phyloP scores from a whole-genome alignment of 108 stramenopile genomes.

The Mediolabrus comicus region DNA sequence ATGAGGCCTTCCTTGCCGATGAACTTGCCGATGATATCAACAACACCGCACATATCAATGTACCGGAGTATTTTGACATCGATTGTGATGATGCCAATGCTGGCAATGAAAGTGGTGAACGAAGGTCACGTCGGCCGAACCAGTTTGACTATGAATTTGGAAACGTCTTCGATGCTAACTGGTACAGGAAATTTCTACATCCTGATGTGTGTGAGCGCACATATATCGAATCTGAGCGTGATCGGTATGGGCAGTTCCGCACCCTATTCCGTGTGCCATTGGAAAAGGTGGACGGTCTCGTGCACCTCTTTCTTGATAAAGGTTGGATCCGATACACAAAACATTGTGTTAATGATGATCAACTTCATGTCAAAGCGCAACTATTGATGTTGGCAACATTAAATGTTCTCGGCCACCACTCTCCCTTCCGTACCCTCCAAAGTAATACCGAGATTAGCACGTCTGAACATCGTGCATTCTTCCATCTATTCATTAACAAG shows the following conservation, averaged over 20 bases:
- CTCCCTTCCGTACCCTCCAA: not conserved
- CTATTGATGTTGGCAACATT: not conserved
- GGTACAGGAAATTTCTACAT: not conserved
- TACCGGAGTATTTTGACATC: no score
- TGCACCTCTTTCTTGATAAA: not conserved
- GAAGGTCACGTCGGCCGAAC: not conserved
- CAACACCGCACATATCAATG: no score
- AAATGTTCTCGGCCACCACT: not conserved
- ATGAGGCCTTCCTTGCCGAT: no score
- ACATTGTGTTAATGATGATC: not conserved
- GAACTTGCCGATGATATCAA: no score
- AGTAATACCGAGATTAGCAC: not conserved
- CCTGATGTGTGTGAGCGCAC: not conserved
- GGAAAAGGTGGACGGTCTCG: not conserved
- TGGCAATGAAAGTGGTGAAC: no score
- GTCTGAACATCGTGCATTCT: not conserved
- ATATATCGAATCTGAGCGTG: not conserved
- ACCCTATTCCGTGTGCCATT: slow-evolving; percentile 6
- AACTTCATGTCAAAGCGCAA: not conserved
- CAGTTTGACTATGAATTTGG: not conserved
- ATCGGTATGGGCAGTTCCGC: slow-evolving; percentile 5
- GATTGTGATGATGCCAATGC: no score
- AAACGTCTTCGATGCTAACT: not conserved
- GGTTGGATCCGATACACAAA: not conserved
- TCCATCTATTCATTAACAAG: slow-evolving; percentile 4